Evolutionary conservation across 2,329 filamentous ascomycete species (phyloP), one percentile per base, ranked within the genome.

Genomic region (Tolypocladium tropicale): DNA sequence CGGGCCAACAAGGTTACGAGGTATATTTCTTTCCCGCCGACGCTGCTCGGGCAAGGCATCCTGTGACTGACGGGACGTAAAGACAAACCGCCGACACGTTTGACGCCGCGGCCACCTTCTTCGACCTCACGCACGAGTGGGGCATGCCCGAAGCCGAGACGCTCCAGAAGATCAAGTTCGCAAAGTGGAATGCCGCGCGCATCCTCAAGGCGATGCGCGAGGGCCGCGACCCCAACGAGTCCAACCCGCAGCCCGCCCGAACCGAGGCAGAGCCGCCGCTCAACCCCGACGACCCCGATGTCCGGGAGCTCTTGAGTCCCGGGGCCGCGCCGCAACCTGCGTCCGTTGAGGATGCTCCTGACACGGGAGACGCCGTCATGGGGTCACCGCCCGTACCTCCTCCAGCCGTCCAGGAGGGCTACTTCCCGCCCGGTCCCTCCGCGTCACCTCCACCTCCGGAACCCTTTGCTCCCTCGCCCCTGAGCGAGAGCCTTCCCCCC

Each of bases 41-140:
- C 52, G 34, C 56, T 60, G 21, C 7, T 21, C 21, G 18, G 14
- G 21, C 6, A n/a, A n/a, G n/a, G 36, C 39, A n/a, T 49, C 32
- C 3, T 36, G 18, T 3, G 7, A 49, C 43, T 30, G 16, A 48
- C 25, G 43, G 6, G 43, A 4, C 11, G 43, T 5, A 25, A 53
- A 92, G 89, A 64, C 89, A 95, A 79, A 99, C 94, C 0, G 91
- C 90, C 57, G 90, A 95, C 67, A 97, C 92, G 0, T 95, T 97
- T 63, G 88, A 92, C 67, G 94, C 95, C 2, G 90, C 94, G 0
- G 86, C 90, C 0, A 95, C 91, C 0, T 97, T 99, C 70, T 85
- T 97, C 65, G 90, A 96, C 62, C 78, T 97, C 6, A 81, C 90
- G 56, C 86, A 86, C 60, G 88, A 96, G 65, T 99, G 93, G 91